Base-by-base conservation (phyloP, 2,329 filamentous ascomycete species). In the Hawksworthiomyces lignivorus region DNA sequence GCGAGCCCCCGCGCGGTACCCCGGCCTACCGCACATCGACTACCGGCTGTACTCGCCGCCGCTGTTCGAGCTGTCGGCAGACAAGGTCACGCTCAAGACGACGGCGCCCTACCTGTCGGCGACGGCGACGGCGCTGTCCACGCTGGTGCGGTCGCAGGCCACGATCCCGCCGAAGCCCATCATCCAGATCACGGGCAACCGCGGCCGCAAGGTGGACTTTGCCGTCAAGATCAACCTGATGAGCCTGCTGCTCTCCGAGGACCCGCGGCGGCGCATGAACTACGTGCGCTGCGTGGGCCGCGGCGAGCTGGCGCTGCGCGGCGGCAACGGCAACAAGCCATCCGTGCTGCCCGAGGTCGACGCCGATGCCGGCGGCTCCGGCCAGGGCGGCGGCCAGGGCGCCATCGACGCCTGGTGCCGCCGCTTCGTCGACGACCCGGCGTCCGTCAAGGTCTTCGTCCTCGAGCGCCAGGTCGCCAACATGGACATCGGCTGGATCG, bases 91-190 rank as follows among this genome's bases (percentile, higher is more conserved):
- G 8, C 62, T 76, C 43, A 64, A 62, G 18, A 68, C 68, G 38
- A 63, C 65, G 31, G 65, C 68, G 1, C 62, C 64, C n/a, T 67
- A 70, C 49, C 60, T 76, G 4, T 72, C 69, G 5, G 58, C 61
- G 44, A 68, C 68, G 41, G 62, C 62, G 20, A 53, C 55, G 12
- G 69, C 68, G 6, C 60, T 78, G 26, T 58, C 64, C 5, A 56
- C 65, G 4, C 58, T 77, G 18, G 53, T 77, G 20, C 66, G 68
- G 27, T 53, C 59, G 24, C 67, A 75, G 42, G 66, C 71, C 12
- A 66, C 67, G 1, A 60, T 77, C 0, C 73, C 73, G 17, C 73
- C 74, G 7, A 77, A 77, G 52, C 72, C 69, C 0, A 63, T 70
- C 47, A 63, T 77, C 18, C 62, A 68, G 40, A 64, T 77, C 39